Base-by-base conservation (phyloP, 805 yeast genomes). In the Candida piceae region DNA sequence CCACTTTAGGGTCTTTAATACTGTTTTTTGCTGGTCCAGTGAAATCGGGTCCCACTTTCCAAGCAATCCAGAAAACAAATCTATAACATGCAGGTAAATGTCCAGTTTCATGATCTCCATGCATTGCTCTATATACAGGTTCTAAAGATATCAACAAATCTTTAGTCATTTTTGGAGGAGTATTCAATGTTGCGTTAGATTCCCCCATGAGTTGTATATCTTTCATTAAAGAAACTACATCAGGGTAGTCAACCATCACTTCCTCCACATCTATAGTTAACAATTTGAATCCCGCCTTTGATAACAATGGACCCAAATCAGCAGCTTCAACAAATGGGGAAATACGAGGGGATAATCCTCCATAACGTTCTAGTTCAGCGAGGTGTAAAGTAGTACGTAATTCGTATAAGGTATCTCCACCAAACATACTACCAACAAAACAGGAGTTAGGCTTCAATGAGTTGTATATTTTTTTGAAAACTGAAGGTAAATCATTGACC, bases 181-280 rank as follows among this genome's bases (percentile, higher is more conserved):
- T 42, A 44, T 51, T 51, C 32, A 57, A 27, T 22, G 58, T 51
- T 3, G 93, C 79, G 53, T 84, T 86, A 40, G 79, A 79, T 57
- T 86, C 95, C 4, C 95, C 95, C 95, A 85, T 85, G 16, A 74
- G 62, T 52, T 82, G 85, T 28, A 86, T 58, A 46, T 86, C 95
- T 36, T 72, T 74, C 63, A 85, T 68, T 27, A 86, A 59, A 3
- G 85, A 70, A 38, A 75, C 64, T 33, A 83, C 64, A 47, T 80
- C 82, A 0, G 95, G 95, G 50, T 79, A 86, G 15, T 79, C 81
- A 11, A 86, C 88, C 4, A 83, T 74, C 17, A 84, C 74, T 52
- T 86, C 94, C 52, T 86, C 95, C 7, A 84, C 81, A 53, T 86
- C 95, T 32, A 86, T 76, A 0, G 95, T 86, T 34, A 85, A 69